phyloP scores from a whole-genome alignment of 768 basidiomycete genomes.

The Phallus indusiatus region DNA sequence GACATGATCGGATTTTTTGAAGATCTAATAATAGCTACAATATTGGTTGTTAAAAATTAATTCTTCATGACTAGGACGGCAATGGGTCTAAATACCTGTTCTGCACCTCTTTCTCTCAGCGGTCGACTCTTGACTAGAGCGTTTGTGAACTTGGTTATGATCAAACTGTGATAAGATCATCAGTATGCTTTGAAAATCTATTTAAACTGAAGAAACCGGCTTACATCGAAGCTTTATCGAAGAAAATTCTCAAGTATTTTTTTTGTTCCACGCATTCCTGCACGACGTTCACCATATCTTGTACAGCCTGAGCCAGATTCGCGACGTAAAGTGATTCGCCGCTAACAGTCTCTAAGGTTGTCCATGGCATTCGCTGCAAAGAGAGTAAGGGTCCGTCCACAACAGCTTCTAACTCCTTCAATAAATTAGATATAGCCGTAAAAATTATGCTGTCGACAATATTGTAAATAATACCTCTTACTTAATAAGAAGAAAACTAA shows the following conservation, averaged over 20 bases:
- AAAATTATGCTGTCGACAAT: conserved; percentile 62
- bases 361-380: conserved; percentile 76
- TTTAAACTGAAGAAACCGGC: conserved; percentile 12
- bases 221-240: conserved; percentile 89
- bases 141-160: conserved; percentile 83
- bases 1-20: conserved; percentile 72
- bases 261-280: conserved; percentile 85
- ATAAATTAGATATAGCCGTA: conserved; percentile 64
- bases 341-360: conserved; percentile 69
- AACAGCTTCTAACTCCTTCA: conserved; percentile 79
- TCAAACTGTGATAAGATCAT: conserved; percentile 38
- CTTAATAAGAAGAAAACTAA: conserved; percentile 25
- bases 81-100: conserved; percentile 50
- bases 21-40: conserved; percentile 68
- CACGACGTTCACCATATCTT: conserved; percentile 67
- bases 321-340: conserved; percentile 75
- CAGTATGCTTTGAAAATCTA: background rate
- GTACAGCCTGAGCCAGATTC: conserved; percentile 66
- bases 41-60: conserved; percentile 27
- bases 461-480: background rate
- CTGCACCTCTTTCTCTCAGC: conserved; percentile 86
- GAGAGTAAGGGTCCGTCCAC: conserved; percentile 72
- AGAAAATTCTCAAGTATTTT: conserved; percentile 86
- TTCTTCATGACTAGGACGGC: conserved; percentile 6
- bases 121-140: conserved; percentile 86